Evolutionary conservation across 2,329 filamentous ascomycete species (phyloP).

Genomic region (Didymella segeticola): DNA sequence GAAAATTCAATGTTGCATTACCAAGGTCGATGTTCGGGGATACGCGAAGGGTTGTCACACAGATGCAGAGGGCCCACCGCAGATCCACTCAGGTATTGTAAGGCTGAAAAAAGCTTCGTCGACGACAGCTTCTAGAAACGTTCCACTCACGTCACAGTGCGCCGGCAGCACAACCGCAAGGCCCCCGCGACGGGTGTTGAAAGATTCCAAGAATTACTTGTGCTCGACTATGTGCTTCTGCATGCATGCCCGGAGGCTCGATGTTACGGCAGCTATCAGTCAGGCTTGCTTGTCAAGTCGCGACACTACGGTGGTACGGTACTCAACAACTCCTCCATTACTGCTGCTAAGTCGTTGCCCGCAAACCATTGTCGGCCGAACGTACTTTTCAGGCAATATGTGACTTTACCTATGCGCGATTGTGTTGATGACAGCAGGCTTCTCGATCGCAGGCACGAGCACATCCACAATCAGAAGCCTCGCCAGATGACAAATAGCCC

Average conservation of each 20-base stretch:
- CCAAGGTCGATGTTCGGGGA: not conserved
- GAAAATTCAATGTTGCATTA: not conserved
- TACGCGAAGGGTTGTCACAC: constrained; percentile 12
- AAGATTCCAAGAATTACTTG: not conserved
- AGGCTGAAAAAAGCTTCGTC: constrained; percentile 31
- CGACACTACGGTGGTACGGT: constrained; percentile 3
- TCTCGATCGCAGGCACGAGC: constrained; percentile 1
- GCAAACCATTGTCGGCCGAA: not conserved
- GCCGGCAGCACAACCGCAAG: constrained; percentile 11
- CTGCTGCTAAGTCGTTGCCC: constrained; percentile 1
- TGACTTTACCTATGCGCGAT: constrained; percentile 2
- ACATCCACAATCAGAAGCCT: not conserved
- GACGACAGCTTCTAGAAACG: constrained; percentile 12
- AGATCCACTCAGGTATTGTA: constrained; percentile 19
- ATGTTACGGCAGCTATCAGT: constrained; percentile 2
- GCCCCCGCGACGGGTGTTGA: not conserved
- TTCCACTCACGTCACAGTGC: constrained; percentile 29
- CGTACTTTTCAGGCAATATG: not conserved
- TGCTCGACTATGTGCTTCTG: constrained; percentile 8
- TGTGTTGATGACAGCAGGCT: constrained; percentile 1
- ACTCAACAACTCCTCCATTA: constrained; percentile 1
- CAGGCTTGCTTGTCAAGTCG: not conserved
- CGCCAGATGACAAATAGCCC: constrained; percentile 2
- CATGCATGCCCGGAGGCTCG: not conserved
- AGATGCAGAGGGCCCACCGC: constrained; percentile 7